Evolutionary conservation across 148 eudicot species (phyloP), one percentile per base, ranked within the genome.

Genomic region (Chenopodium quinoa): DNA sequence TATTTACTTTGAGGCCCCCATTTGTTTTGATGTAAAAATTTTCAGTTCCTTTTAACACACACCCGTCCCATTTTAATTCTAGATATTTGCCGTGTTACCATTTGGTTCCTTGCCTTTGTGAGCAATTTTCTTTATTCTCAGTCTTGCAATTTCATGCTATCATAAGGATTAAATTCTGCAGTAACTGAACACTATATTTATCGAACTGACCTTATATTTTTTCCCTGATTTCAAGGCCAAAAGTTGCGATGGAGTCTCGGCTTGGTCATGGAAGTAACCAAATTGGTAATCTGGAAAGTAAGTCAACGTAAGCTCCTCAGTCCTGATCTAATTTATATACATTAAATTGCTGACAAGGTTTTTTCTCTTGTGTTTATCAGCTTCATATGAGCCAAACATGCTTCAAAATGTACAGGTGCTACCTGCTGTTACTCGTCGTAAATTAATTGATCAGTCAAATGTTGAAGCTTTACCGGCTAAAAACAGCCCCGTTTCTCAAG

Each of bases 391-490:
- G 83, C 82, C 81, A 47, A 80, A 78, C 32, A 11, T 69, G 31
- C 77, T 75, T 77, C 84, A 83, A 73, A 78, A 75, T 80, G 80
- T 58, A 2, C 79, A 84, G 27, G 84, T 82, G 77, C 78, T 68
- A 19, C 86, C 72, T 40, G 75, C 81, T 73, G 71, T 65, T 22
- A 79, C 77, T 64, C 89, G 86, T 58, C 98, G 99, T 62, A 87
- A 71, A 80, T 84, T 94, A 80, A 88, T 76, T 84, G 93, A 92
- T 83, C 89, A 91, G 85, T 85, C 98, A 29, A 88, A 97, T 77
- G 88, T 97, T 12, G 89, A 87, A 73, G 98, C 94, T 82, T 62
- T 84, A 54, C 88, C 92, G 34, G 78, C 86, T 69, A 82, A 75
- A 52, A 84, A 69, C 67, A 56, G 64, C 23, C 89, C 87, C 16